Evolutionary conservation across 1,284 basidiomycete genomes (phyloP), one percentile per base, ranked within the genome.

Genomic region (Cryptococcus depauperatus): DNA sequence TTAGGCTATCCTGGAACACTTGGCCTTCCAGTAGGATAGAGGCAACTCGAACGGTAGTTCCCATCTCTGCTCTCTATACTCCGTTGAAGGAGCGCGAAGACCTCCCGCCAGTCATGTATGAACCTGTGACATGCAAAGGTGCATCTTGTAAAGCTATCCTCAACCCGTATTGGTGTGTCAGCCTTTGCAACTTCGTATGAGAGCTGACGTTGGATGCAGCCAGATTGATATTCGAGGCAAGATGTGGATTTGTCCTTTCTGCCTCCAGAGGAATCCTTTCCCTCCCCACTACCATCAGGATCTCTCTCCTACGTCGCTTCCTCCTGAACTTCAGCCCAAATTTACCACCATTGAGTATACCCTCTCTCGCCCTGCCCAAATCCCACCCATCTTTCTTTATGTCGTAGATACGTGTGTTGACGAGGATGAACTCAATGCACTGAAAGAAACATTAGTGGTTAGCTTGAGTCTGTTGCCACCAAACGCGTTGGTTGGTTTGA

Each of bases 281-380:
- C 93, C 93, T 7, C 89, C 91, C 0, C 93, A 98, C 72, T 98
- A 98, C 79, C 50, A 52, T 44, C 95, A 96, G 74, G 93, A 98
- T 71, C 95, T 98, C 59, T 91, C 90, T 50, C 88, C 85, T 73
- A 93, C 88, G 54, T 97, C 97, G 71, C 79, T 97, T 21, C 93
- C 93, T 37, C 85, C 91, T 18, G 93, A 98, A 72, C 79, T 98
- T 23, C 72, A 96, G 35, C 92, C 93, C 64, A 95, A 96, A 74
- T 97, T 97, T 78, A 97, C 93, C 37, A 98, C 93, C 14, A 96
- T 98, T 74, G 93, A 98, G 74, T 97, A 98, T 75, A 97, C 92
- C 9, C 83, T 98, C 41, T 80, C 85, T 34, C 82, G 93, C 45
- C 85, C 89, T 10, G 88, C 84, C 9, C 88, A 84, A 59, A 84